Conservation (phyloP, 805 yeast genomes). For the Schizosaccharomyces pombe region ASM294v3 CU329670.1:709001-709500, state of each 20-base stretch:
- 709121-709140: constrained; percentile 17
- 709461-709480: constrained; percentile 22
- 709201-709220: constrained; percentile 24
- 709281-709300: neutral
- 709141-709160: constrained; percentile 28
- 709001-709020: constrained; percentile 28
- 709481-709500: constrained; percentile 19
- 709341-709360: neutral
- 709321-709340: neutral
- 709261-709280: constrained; percentile 24
- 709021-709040: constrained; percentile 20
- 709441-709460: constrained; percentile 30
- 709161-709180: constrained; percentile 43
- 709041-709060: constrained; percentile 20
- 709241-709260: constrained; percentile 90
- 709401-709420: no score
- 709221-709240: constrained; percentile 51
- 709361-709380: neutral
- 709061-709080: constrained; percentile 44
- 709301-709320: neutral
- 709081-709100: constrained; percentile 95
- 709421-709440: constrained; percentile 40
- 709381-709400: neutral
- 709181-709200: constrained; percentile 41
- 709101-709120: constrained; percentile 32